Conservation (phyloP, 2,329 filamentous ascomycete genomes). For the Metarhizium guizhouense region DNA sequence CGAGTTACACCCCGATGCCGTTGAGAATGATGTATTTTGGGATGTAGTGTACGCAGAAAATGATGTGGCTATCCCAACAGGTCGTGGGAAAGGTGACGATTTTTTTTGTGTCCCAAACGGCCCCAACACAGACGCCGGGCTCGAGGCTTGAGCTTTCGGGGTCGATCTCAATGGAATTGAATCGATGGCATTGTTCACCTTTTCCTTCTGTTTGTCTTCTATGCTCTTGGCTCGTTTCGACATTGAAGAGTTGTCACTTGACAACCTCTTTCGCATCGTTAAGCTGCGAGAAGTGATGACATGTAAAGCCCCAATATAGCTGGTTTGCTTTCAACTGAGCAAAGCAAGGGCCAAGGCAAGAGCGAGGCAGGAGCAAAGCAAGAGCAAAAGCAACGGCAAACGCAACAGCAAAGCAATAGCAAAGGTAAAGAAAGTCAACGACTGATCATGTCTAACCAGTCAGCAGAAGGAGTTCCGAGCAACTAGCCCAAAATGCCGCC, state of each 20-base stretch:
- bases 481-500: not conserved
- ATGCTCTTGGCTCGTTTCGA: slow-evolving; percentile 3
- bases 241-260: not conserved
- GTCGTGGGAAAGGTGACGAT: not conserved
- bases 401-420: not conserved
- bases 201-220: slow-evolving; percentile 7
- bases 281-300: not conserved
- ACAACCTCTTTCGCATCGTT: slow-evolving; percentile 7
- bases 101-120: not conserved
- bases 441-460: not conserved
- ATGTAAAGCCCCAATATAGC: not conserved
- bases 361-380: not conserved
- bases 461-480: not conserved
- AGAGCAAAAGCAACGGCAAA: not conserved
- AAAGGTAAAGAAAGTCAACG: not conserved
- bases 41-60: not conserved
- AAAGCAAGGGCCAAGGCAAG: not conserved
- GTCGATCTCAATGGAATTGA: slow-evolving; percentile 2
- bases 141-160: too few species aligned
- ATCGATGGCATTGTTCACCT: slow-evolving; percentile 1
- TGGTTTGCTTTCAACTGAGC: not conserved
- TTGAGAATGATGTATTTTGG: not conserved
- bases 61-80: not conserved
- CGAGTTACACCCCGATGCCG: not conserved
- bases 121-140: not conserved